Base-by-base conservation (phyloP, 768 basidiomycete species). In the Pleurotus salmoneostramineus region DNA sequence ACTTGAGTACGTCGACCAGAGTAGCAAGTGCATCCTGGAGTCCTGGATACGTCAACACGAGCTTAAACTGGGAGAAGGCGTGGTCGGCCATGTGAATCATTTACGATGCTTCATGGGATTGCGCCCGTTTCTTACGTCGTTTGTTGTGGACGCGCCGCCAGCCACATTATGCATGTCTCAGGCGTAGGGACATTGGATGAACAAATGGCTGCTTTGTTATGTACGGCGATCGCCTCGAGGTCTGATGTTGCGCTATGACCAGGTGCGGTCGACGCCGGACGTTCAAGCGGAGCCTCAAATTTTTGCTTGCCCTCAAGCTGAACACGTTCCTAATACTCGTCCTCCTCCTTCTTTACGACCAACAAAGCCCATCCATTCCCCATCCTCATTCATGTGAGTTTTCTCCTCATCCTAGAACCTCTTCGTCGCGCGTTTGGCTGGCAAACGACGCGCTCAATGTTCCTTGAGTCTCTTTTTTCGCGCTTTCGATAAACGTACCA, bases 401-500 rank as follows among this genome's bases (percentile, higher is more conserved):
- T 12, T 31, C 14, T 10, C 17, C 12, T 27, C 14, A 8, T 6
- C 12, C 56, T 56, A 52, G 58, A 61, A 58, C 62, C 63, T 50
- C 49, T 43, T 44, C 32, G 35, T 50, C 63, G 72, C 62, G 55
- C 56, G 56, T 59, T 59, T 54, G 56, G 48, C 56, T 54, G 46
- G 56, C 50, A 61, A 58, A 60, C 68, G 64, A 66, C 69, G 67
- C 69, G 70, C 63, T 63, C 65, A 50, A 64, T 66, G 71, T 71
- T 72, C 73, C 70, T 71, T 6, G 40, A 55, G 21, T 21, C 15
- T 11, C 52, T 36, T 40, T 34, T 34, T 55, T 40, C 52, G 52
- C 52, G 52, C 52, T 71, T 27, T 68, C 63, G 63, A 69, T 69
- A 73, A 73, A 79, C 78, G 77, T 77, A 79, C 77, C 78, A 79